These are phyloP conservation scores for Trametes villosa DNA, from an alignment of 768 basidiomycete genomes.

Conservation along the genomic window DNA sequence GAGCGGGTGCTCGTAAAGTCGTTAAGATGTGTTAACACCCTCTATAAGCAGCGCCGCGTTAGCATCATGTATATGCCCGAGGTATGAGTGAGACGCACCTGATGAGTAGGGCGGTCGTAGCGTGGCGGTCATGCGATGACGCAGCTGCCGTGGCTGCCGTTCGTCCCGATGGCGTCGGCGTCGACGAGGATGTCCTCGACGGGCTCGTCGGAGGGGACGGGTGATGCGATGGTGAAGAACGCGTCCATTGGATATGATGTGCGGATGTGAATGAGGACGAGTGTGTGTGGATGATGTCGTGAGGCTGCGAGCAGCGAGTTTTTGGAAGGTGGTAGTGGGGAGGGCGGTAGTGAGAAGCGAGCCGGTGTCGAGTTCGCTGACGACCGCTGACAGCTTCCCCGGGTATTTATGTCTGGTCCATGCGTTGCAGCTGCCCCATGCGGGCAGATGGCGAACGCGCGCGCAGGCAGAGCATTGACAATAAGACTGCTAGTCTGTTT, in stretches of 20 bases:
- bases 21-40: not conserved
- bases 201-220: slow-evolving; percentile 20
- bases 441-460: not conserved
- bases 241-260: slow-evolving; percentile 21
- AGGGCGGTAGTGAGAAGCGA: no score
- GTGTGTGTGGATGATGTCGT: no score
- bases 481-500: slow-evolving; percentile 3
- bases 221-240: slow-evolving; percentile 23
- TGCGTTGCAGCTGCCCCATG: no score
- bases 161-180: slow-evolving; percentile 9
- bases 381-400: not conserved
- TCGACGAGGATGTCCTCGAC: slow-evolving; percentile 21
- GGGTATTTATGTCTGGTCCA: slow-evolving; percentile 17
- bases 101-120: not conserved
- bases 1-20: not conserved
- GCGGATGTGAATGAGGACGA: slow-evolving; percentile 1
- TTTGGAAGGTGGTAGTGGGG: no score
- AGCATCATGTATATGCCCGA: not conserved
- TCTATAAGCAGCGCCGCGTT: not conserved
- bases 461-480: slow-evolving; percentile 5
- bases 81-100: not conserved
- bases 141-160: slow-evolving; percentile 13
- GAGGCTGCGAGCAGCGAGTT: no score
- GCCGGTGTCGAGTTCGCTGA: slow-evolving; percentile 1
- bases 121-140: slow-evolving; percentile 15